Conservation (phyloP, 371 early-diverging fungal species). For the Mucor lusitanicus region DNA sequence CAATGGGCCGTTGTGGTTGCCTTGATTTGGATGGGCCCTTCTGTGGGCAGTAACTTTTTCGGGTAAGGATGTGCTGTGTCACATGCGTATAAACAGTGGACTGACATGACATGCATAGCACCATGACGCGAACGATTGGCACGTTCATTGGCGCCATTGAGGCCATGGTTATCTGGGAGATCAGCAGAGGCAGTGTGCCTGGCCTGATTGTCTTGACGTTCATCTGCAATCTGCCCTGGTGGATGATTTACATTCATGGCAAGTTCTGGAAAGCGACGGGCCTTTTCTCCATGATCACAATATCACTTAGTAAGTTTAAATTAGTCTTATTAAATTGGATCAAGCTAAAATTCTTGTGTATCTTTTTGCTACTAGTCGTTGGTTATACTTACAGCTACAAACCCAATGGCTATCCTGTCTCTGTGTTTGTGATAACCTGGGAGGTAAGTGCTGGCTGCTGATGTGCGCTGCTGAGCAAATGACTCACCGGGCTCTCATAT, state of each 20-base stretch:
- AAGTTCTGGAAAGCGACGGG: slow-evolving; percentile 51
- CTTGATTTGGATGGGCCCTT: slow-evolving; percentile 54
- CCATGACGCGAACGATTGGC: slow-evolving; percentile 43
- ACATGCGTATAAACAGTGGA: background rate
- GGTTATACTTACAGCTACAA: slow-evolving; percentile 39
- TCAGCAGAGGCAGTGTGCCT: slow-evolving; percentile 25
- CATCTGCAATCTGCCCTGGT: slow-evolving; percentile 44
- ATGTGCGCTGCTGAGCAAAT: too few species aligned
- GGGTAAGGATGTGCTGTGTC: slow-evolving; percentile 28
- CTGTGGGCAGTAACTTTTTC: slow-evolving; percentile 50
- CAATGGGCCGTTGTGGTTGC: slow-evolving; percentile 53
- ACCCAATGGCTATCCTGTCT: slow-evolving; percentile 10
- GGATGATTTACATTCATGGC: slow-evolving; percentile 42
- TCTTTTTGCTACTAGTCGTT: slow-evolving; percentile 30
- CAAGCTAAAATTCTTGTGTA: background rate
- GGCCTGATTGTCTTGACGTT: slow-evolving; percentile 38
- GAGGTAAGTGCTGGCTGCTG: slow-evolving; percentile 19
- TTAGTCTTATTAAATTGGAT: background rate
- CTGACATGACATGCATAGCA: slow-evolving; percentile 14
- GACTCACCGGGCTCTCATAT: background rate
- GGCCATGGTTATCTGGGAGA: slow-evolving; percentile 47
- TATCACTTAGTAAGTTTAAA: slow-evolving; percentile 44
- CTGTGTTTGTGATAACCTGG: slow-evolving; percentile 34
- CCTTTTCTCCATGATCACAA: slow-evolving; percentile 44
- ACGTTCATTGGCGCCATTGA: slow-evolving; percentile 44